Base-by-base conservation (phyloP, 163 green algal genomes). In the Dunaliella salina region DNA sequence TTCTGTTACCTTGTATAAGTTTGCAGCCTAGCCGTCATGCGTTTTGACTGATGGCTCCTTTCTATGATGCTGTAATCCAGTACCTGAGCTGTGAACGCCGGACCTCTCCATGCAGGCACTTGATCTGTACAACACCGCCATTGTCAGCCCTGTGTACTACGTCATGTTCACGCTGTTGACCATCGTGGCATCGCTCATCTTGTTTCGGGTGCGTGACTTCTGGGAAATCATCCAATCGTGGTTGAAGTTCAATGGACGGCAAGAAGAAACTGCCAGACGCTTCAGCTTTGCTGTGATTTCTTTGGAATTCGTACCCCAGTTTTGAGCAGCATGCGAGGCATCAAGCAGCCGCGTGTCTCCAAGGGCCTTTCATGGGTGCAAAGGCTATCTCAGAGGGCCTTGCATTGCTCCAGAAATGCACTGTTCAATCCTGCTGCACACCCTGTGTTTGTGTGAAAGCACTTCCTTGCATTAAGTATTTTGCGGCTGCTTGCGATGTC, bases 61-160 rank as follows among this genome's bases (percentile, higher is more conserved):
- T n/a, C n/a, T n/a, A n/a, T n/a, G n/a, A n/a, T n/a, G n/a, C n/a
- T n/a, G n/a, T n/a, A n/a, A n/a, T n/a, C n/a, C n/a, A n/a, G 40
- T 15, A 50, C 8, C 8, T 50, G 40, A 50, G 40, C 40, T 50
- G 4, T 50, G 40, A 8, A 8, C 8, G 40, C 40, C 8, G 40
- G 40, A 50, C 40, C 40, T 50, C 40, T 50, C 8, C 3, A 50
- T 8, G 32, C 69, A 86, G 69, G 95, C 97, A 3, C 90, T 99
- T 72, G 97, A 99, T 92, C 87, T 98, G 69, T 99, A 98, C 91
- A 99, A 99, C 91, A 98, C 97, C 17, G 97, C 97, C 13, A 95
- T 99, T 35, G 97, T 99, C 24, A 96, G 91, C 29, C 97, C 97
- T 46, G 96, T 99, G 40, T 99, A 99, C 88, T 99, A 99, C 89